Base-by-base conservation (phyloP, 768 basidiomycete species). In the Russula sp. region DNA sequence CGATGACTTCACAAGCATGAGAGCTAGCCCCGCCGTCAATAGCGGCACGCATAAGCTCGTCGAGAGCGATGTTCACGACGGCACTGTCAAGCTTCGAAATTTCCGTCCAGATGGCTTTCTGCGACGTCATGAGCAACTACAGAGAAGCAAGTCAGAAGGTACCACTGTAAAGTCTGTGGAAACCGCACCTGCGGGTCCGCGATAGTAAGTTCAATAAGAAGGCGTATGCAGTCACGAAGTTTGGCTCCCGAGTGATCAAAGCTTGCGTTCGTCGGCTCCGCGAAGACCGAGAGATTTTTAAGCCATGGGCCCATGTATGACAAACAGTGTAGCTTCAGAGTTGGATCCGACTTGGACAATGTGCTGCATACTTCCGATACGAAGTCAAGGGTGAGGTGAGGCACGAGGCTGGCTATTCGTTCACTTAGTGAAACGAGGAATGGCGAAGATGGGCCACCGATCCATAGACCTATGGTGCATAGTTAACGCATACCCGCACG, bases 251-350 rank as follows among this genome's bases (percentile, higher is more conserved):
- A 86, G 34, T 83, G 81, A 57, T 90, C 87, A 60, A 82, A 89
- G 36, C 87, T 75, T n/a, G 79, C 69, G 65, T 80, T 80, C 2
- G 84, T 81, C 1, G 91, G 85, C 66, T 87, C 86, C 32, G 82
- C 80, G 65, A 90, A 94, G 14, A 77, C 72, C 2, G 81, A 77
- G 2, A 97, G 77, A 68, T 95, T 94, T 70, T 81, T 85, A 45
- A 96, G 81, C 94, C 93, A 97, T 3, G 94, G 93, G 43, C 81
- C 83, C 78, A 96, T 79, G 69, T 93, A 94, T 61, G 88, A 84
- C 22, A 95, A 71, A 68, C 86, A 92, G 62, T 80, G 82, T 43
- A 90, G 83, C 42, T 86, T 84, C 51, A 88, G 86, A 1, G 75
- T 69, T 2, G 73, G 68, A 25, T 70, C 69, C 74, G 78, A 69